Percentiles rank a stretch among this genome's conserved stretches.
Evolutionary conservation across 2,329 filamentous ascomycete species (phyloP).

Genomic region (Aspergillus novoparasiticus): DNA sequence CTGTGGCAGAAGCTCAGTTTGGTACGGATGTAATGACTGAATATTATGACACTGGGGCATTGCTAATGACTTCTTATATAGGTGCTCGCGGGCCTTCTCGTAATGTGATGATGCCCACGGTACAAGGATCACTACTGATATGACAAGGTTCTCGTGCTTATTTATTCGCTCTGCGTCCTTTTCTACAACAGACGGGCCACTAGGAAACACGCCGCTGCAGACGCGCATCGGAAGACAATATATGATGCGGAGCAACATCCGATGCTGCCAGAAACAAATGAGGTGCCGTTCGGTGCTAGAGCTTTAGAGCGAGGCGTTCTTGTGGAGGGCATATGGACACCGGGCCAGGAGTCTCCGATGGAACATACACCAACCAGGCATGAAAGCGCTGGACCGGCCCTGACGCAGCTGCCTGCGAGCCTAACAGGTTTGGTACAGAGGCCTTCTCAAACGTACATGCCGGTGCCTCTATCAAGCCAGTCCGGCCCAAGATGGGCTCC

Average conservation of each 20-base stretch:
- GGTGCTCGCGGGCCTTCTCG: conserved; percentile 73
- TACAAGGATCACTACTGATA: conserved; percentile 27
- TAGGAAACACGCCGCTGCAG: conserved; percentile 64
- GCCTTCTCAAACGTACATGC: conserved; percentile 7
- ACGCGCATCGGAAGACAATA: conserved; percentile 65
- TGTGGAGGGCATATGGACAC: conserved; percentile 83
- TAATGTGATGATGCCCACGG: conserved; percentile 32
- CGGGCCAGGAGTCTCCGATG: conserved; percentile 47
- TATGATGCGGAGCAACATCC: conserved; percentile 55
- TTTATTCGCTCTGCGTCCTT: conserved; percentile 68
- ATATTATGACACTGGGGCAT: background rate
- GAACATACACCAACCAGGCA: conserved; percentile 26
- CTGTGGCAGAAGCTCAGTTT: conserved; percentile 91
- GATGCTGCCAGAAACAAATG: conserved; percentile 56
- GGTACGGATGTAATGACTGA: conserved; percentile 57
- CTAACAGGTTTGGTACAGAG: conserved; percentile 5
- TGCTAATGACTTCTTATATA: conserved; percentile 40
- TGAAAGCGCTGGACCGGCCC: conserved; percentile 4
- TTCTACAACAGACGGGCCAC: conserved; percentile 57
- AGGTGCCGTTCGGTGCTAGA: conserved; percentile 82
- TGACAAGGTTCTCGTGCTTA: conserved; percentile 63
- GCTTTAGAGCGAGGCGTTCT: conserved; percentile 82
- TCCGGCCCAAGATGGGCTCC: conserved; percentile 6
- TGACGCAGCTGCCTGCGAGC: conserved; percentile 2
- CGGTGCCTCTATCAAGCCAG: background rate